Conservation (phyloP, 2,329 filamentous ascomycete species). For the Phyllosticta paracitricarpa region DNA sequence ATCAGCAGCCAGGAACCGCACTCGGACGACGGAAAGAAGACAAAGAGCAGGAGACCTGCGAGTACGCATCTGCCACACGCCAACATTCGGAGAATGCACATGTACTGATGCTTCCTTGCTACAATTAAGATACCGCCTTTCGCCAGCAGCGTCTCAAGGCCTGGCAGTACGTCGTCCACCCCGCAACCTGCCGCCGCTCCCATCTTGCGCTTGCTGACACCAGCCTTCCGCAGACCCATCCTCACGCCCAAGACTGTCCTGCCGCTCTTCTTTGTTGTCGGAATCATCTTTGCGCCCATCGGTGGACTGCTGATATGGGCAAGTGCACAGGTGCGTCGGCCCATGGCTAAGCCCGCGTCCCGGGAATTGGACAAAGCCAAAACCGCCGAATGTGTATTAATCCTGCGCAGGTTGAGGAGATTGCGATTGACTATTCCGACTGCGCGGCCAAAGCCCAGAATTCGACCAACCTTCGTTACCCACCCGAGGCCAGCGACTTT, state of each 20-base stretch:
- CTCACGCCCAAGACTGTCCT: constrained; percentile 89
- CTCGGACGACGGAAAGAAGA: constrained; percentile 46
- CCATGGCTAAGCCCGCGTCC: not conserved
- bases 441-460: constrained; percentile 51
- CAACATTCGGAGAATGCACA: not conserved
- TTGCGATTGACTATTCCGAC: constrained; percentile 80
- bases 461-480: constrained; percentile 13
- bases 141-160: constrained; percentile 94
- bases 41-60: constrained; percentile 80
- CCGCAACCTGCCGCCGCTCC: constrained; percentile 3
- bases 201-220: constrained; percentile 27
- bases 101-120: constrained; percentile 16
- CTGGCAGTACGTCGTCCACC: constrained; percentile 68
- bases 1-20: constrained; percentile 34
- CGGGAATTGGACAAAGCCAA: too few species aligned
- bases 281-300: constrained; percentile 87
- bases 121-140: constrained; percentile 73
- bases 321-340: constrained; percentile 56
- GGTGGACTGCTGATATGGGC: constrained; percentile 80
- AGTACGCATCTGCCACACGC: constrained; percentile 46
- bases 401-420: constrained; percentile 65
- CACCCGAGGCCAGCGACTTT: constrained; percentile 24
- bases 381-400: not conserved
- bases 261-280: constrained; percentile 82
- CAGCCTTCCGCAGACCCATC: constrained; percentile 59